These are phyloP conservation scores for Russula vinacea DNA, from an alignment of 768 basidiomycete species.

Conservation along the genomic window DNA sequence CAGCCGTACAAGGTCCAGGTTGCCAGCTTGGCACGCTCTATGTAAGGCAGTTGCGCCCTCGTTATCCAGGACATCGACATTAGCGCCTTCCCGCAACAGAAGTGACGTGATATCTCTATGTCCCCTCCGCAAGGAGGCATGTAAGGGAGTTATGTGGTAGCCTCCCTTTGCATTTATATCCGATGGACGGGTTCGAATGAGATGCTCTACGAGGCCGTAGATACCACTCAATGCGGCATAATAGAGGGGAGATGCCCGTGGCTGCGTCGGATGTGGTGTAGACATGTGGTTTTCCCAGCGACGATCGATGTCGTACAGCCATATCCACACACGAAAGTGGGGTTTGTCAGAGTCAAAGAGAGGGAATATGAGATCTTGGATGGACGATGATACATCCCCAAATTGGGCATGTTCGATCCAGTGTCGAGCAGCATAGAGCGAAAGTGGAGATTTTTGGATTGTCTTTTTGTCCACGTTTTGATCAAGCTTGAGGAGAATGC, in stretches of 20 bases:
- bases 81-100: neutral
- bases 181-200: neutral
- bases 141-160: neutral
- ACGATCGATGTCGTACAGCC: constrained; percentile 13
- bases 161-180: constrained; percentile 6
- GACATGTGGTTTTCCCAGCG: neutral
- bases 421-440: constrained; percentile 13
- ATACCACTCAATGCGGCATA: constrained; percentile 12
- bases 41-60: neutral
- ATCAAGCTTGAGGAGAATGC: constrained; percentile 9
- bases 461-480: neutral
- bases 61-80: neutral
- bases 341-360: constrained; percentile 7
- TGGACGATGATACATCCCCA: neutral
- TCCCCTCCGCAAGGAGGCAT: neutral
- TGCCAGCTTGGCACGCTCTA: neutral
- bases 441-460: neutral
- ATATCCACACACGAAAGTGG: constrained; percentile 8
- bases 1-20: neutral
- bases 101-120: neutral
- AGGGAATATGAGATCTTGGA: neutral
- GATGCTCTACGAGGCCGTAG: neutral
- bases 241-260: constrained; percentile 4
- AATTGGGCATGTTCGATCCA: constrained; percentile 13
- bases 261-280: neutral